phyloP scores from a whole-genome alignment of 805 yeast species.

The Starmerella kuoi region DNA sequence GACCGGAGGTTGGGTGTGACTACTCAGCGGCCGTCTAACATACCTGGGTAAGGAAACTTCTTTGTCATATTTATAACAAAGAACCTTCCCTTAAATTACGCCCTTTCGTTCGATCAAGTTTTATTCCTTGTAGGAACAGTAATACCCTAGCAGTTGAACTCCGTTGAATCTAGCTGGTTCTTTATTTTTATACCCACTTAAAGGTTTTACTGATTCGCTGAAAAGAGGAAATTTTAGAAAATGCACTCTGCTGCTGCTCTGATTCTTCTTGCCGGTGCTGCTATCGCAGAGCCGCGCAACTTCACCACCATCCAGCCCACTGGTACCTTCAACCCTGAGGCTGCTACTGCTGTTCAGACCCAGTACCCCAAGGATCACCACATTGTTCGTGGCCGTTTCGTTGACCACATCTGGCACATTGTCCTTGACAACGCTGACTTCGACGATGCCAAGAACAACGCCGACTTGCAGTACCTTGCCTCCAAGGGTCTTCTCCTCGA shows the following conservation, averaged over 20 bases:
- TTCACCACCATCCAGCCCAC: constrained; percentile 24
- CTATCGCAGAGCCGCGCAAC: constrained; percentile 21
- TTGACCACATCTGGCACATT: constrained; percentile 30
- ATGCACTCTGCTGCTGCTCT: constrained; percentile 18
- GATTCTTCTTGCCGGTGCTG: constrained; percentile 20
- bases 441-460: constrained; percentile 39
- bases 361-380: constrained; percentile 26
- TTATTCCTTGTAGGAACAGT: constrained; percentile 1
- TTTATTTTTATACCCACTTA: constrained; percentile 7
- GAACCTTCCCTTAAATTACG: not conserved
- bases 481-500: constrained; percentile 36
- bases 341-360: constrained; percentile 26
- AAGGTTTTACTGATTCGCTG: constrained; percentile 4
- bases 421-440: constrained; percentile 43
- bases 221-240: not conserved
- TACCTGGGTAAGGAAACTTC: not conserved
- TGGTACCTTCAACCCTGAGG: constrained; percentile 25
- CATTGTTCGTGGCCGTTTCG: constrained; percentile 24
- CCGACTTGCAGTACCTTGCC: constrained; percentile 35
- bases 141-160: not conserved
- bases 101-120: constrained; percentile 1
- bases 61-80: constrained; percentile 4
- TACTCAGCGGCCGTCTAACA: constrained; percentile 12
- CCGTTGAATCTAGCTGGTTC: not conserved
- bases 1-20: constrained; percentile 5